phyloP scores from a whole-genome alignment of 768 basidiomycete species.

The Nevesoporus exiguus region DNA sequence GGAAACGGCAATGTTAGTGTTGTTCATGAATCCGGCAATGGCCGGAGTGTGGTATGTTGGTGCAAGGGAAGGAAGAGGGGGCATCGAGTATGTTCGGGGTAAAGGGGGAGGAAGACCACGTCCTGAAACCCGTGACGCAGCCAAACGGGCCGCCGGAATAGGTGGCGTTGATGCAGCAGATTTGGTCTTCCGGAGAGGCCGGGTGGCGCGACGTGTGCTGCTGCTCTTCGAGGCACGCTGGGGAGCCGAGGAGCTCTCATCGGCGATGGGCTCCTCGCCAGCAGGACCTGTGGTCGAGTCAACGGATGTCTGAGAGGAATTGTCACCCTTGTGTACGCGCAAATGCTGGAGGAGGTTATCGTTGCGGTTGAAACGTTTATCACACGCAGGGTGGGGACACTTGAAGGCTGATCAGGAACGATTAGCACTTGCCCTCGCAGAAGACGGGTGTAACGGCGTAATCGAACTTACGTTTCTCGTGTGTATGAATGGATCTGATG shows the following conservation, averaged over 20 bases:
- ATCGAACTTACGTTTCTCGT: constrained; percentile 66
- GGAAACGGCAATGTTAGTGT: constrained; percentile 36
- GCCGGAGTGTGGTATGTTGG: constrained; percentile 28
- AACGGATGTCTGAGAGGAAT: constrained; percentile 32
- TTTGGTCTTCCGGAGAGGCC: constrained; percentile 34
- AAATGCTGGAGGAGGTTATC: constrained; percentile 80
- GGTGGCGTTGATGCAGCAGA: constrained; percentile 36
- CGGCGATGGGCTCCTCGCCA: constrained; percentile 23
- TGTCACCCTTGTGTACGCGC: constrained; percentile 57
- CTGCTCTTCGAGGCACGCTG: constrained; percentile 25
- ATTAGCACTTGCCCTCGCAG: constrained; percentile 19
- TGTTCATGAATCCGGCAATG: constrained; percentile 30
- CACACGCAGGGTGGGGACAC: constrained; percentile 64
- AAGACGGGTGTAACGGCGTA: constrained; percentile 14
- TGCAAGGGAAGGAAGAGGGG: constrained; percentile 29
- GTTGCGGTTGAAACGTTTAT: constrained; percentile 72
- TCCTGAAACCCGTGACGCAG: constrained; percentile 32
- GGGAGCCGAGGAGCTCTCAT: constrained; percentile 19
- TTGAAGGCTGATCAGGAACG: constrained; percentile 55
- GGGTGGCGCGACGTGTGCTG: constrained; percentile 26
- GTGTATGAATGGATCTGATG: constrained; percentile 69
- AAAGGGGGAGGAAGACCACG: constrained; percentile 29
- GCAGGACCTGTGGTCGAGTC: constrained; percentile 27
- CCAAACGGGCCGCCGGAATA: constrained; percentile 31
- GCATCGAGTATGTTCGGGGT: constrained; percentile 33